Evolutionary conservation across 306 rosid genomes (phyloP).

Genomic region (Prunus armeniaca): DNA sequence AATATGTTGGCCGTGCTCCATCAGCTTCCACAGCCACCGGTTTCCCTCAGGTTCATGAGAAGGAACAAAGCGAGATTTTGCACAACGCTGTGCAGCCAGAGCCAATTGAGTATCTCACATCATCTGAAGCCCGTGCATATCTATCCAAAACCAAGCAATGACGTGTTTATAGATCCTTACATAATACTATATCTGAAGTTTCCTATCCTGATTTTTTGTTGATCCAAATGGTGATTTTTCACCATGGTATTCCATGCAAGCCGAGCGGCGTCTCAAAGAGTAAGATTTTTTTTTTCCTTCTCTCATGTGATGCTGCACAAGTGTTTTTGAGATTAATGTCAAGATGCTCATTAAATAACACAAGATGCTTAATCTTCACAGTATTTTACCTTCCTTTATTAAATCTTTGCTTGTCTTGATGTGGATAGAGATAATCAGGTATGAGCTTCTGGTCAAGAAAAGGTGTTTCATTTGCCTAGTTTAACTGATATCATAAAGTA

Average conservation of each 20-base stretch:
- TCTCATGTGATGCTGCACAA: background rate
- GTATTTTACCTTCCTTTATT: no score
- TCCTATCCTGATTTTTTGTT: background rate
- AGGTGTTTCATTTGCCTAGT: background rate
- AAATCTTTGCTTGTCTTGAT: slow-evolving; percentile 7
- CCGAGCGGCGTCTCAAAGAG: background rate
- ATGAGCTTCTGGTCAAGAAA: slow-evolving; percentile 17
- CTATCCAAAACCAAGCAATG: background rate
- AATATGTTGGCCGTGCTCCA: slow-evolving; percentile 85
- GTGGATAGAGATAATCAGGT: slow-evolving; percentile 35
- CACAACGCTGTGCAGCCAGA: slow-evolving; percentile 75
- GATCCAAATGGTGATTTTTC: background rate
- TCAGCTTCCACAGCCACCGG: slow-evolving; percentile 95
- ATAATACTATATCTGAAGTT: background rate
- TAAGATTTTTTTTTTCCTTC: background rate
- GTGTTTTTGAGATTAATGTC: background rate
- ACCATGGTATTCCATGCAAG: background rate
- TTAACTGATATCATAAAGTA: background rate
- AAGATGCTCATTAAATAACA: background rate
- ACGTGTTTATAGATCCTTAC: background rate
- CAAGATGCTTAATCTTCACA: background rate
- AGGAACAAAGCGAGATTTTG: slow-evolving; percentile 76
- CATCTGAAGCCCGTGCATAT: background rate
- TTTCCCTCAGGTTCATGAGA: slow-evolving; percentile 70
- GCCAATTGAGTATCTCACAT: slow-evolving; percentile 42